A percentile compares a stretch with the other conserved stretches of the same genome.
phyloP scores from a whole-genome alignment of 208 protist genomes.

The Trypanosoma boissoni region DNA sequence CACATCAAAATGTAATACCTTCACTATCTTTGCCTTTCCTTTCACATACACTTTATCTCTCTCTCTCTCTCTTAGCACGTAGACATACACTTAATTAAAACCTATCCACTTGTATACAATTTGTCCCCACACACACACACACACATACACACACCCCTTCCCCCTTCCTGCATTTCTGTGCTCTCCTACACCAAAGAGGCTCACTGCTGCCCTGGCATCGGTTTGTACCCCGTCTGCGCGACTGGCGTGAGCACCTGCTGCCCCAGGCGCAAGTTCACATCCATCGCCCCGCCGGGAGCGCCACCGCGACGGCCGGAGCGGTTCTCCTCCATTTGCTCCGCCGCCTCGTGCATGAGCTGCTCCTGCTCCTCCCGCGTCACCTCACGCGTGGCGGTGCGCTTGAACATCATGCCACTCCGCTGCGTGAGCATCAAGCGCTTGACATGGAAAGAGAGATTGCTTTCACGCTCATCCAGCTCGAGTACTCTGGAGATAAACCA shows the following conservation, averaged over 20 bases:
- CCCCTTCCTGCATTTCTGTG: too few species aligned
- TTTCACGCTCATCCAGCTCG: conserved; percentile 63
- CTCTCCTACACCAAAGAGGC: too few species aligned
- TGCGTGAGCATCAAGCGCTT: conserved; percentile 74
- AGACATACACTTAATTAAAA: too few species aligned
- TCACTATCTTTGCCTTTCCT: too few species aligned
- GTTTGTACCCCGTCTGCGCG: conserved; percentile 78
- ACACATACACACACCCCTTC: not conserved
- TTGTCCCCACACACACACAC: too few species aligned
- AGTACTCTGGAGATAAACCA: conserved; percentile 74
- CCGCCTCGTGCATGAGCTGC: conserved; percentile 55
- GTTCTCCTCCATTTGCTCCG: conserved; percentile 64
- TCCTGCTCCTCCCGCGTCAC: conserved; percentile 84
- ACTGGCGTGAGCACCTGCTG: conserved; percentile 72
- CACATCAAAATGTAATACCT: too few species aligned
- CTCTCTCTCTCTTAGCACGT: conserved; percentile 1
- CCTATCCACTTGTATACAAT: too few species aligned
- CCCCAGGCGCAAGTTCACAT: conserved; percentile 73
- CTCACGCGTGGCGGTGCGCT: conserved; percentile 79
- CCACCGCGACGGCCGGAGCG: conserved; percentile 61
- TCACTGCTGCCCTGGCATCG: conserved; percentile 56
- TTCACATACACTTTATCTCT: not conserved
- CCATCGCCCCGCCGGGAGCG: conserved; percentile 41
- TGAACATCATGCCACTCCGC: conserved; percentile 82
- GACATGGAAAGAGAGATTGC: conserved; percentile 71